phyloP scores from a whole-genome alignment of 2,329 filamentous ascomycete species.

The Xylaria sp. region DNA sequence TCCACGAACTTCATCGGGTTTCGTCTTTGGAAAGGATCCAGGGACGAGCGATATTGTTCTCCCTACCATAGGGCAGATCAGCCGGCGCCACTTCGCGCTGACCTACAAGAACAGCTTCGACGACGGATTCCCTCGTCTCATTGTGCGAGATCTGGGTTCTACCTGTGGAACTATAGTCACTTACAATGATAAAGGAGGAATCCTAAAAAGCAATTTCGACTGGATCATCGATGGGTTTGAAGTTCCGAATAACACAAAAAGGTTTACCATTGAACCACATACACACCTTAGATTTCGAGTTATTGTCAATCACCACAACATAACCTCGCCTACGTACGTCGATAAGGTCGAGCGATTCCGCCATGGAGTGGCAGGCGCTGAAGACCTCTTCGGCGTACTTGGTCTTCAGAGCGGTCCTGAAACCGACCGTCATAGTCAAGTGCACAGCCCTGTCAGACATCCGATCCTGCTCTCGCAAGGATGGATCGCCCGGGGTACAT shows the following conservation, averaged over 20 bases:
- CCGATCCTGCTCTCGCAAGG: not conserved
- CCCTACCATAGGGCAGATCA: slow-evolving; percentile 8
- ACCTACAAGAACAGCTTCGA: slow-evolving; percentile 13
- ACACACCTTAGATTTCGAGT: not conserved
- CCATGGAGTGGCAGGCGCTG: not conserved
- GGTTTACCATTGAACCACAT: not conserved
- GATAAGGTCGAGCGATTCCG: not conserved
- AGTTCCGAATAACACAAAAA: not conserved
- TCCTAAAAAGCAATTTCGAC: not conserved
- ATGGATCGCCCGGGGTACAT: not conserved
- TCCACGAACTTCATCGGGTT: not conserved
- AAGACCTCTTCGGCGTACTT: not conserved
- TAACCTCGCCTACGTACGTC: not conserved
- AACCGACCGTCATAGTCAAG: not conserved
- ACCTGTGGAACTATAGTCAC: not conserved
- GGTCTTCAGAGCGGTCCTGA: not conserved
- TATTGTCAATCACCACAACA: not conserved
- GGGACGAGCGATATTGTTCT: too few relatives aligned
- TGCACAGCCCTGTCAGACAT: not conserved
- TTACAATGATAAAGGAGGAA: not conserved
- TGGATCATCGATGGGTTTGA: slow-evolving; percentile 4
- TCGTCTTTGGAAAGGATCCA: slow-evolving; percentile 14
- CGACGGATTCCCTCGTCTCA: slow-evolving; percentile 12
- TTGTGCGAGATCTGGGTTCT: slow-evolving; percentile 9
- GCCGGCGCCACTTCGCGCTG: slow-evolving; percentile 11